Evolutionary conservation across 1,284 basidiomycete genomes (phyloP).

Genomic region (Cutaneotrichosporon arboriforme): DNA sequence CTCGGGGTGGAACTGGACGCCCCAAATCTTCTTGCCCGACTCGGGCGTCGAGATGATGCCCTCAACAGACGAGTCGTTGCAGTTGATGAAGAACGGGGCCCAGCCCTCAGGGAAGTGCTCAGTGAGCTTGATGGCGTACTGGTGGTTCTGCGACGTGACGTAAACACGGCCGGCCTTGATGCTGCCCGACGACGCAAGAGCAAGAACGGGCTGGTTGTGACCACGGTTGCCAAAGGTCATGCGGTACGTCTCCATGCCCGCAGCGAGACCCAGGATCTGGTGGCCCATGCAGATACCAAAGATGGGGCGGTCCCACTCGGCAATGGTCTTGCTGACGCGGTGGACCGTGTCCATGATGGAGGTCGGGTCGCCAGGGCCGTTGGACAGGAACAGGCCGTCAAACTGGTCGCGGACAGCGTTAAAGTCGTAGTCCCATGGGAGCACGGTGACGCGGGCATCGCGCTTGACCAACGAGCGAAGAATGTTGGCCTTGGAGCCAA

Average conservation of each 20-base stretch:
- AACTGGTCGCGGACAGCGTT: constrained; percentile 81
- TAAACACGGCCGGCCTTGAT: constrained; percentile 95
- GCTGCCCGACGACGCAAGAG: constrained; percentile 79
- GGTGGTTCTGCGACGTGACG: constrained; percentile 88
- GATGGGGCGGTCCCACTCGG: constrained; percentile 86
- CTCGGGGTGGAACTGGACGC: constrained; percentile 95
- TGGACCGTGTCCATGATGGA: constrained; percentile 82
- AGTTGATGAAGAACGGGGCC: constrained; percentile 98
- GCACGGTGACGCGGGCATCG: constrained; percentile 84
- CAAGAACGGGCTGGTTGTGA: constrained; percentile 98
- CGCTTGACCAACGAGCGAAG: constrained; percentile 84
- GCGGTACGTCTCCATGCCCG: constrained; percentile 85
- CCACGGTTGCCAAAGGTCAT: constrained; percentile 90
- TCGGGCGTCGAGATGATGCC: constrained; percentile 87
- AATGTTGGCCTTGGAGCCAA: constrained; percentile 97
- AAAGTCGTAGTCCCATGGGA: constrained; percentile 97
- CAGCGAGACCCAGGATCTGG: constrained; percentile 94
- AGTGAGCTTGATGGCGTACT: constrained; percentile 85
- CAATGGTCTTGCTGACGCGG: constrained; percentile 70
- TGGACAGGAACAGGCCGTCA: constrained; percentile 93
- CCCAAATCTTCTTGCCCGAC: constrained; percentile 86
- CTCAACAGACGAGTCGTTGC: constrained; percentile 92
- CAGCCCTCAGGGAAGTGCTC: constrained; percentile 91
- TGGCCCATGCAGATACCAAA: constrained; percentile 99
- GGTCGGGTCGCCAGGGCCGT: constrained; percentile 90